Evolutionary conservation across 768 basidiomycete genomes (phyloP).

Genomic region (Boletellus sp.): DNA sequence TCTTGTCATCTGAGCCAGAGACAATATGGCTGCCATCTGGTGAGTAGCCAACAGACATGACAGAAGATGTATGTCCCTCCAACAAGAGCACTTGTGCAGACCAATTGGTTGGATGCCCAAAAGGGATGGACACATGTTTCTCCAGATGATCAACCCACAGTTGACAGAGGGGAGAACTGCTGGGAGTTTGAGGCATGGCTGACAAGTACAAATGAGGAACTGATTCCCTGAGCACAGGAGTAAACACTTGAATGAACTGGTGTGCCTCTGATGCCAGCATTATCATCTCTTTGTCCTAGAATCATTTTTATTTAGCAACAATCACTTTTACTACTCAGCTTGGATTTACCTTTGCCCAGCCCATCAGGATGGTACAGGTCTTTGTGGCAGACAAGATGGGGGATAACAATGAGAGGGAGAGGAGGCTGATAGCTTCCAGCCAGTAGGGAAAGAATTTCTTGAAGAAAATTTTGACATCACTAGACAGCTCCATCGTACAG

Average conservation of each 20-base stretch:
- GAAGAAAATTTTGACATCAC: conserved; percentile 2
- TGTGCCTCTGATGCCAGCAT: neutral
- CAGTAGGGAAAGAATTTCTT: conserved; percentile 1
- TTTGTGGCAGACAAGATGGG: neutral
- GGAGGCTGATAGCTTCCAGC: conserved; percentile 1
- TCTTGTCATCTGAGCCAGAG: neutral
- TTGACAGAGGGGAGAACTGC: neutral
- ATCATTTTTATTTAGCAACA: neutral
- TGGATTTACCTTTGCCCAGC: neutral
- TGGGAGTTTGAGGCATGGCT: neutral
- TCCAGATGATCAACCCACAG: neutral
- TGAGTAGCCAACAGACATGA: neutral
- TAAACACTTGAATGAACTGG: neutral
- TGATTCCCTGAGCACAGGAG: neutral
- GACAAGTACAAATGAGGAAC: neutral
- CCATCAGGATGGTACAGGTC: neutral
- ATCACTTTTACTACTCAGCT: neutral
- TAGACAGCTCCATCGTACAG: neutral
- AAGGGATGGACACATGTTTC: neutral
- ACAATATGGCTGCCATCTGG: neutral
- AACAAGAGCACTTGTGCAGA: neutral
- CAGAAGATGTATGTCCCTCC: neutral
- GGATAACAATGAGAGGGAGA: neutral
- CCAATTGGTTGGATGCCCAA: neutral
- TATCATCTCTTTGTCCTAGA: neutral